Evolutionary conservation across 2,329 filamentous ascomycete genomes (phyloP).

Genomic region (Fonsecaea multimorphosa): DNA sequence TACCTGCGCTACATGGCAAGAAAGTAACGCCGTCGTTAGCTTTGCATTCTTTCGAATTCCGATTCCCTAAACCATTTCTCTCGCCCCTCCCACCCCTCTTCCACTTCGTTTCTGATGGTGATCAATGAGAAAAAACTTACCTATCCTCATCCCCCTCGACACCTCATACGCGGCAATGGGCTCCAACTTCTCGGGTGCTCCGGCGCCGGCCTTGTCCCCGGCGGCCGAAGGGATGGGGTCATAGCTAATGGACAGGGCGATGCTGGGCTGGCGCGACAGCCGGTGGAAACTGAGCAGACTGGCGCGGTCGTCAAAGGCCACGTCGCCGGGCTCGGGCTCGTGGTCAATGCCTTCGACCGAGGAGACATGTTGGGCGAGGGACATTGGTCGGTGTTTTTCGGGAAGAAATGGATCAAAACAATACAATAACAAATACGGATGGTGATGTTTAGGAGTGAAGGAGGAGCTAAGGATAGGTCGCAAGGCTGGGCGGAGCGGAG

Average conservation of each 20-base stretch:
- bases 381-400: constrained; percentile 46
- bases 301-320: constrained; percentile 20
- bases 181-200: constrained; percentile 49
- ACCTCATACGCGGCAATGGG: constrained; percentile 59
- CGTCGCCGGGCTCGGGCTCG: constrained; percentile 43
- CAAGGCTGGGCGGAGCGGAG: not conserved
- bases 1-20: constrained; percentile 60
- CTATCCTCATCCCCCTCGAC: constrained; percentile 46
- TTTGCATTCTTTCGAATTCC: not conserved
- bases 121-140: constrained; percentile 38
- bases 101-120: too few relatives aligned
- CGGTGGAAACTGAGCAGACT: constrained; percentile 13
- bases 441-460: not conserved
- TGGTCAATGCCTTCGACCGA: constrained; percentile 57
- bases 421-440: not conserved
- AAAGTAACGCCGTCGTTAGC: not conserved
- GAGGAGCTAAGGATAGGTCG: not conserved
- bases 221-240: constrained; percentile 53
- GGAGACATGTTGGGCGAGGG: constrained; percentile 59
- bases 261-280: constrained; percentile 43
- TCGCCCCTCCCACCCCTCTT: not conserved
- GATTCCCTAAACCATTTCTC: not conserved
- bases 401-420: not conserved
- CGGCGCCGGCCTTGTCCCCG: constrained; percentile 30
- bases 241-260: constrained; percentile 53